Base-by-base conservation (phyloP, 192 early-diverging fungal genomes). In the Podila epicladia region DNA sequence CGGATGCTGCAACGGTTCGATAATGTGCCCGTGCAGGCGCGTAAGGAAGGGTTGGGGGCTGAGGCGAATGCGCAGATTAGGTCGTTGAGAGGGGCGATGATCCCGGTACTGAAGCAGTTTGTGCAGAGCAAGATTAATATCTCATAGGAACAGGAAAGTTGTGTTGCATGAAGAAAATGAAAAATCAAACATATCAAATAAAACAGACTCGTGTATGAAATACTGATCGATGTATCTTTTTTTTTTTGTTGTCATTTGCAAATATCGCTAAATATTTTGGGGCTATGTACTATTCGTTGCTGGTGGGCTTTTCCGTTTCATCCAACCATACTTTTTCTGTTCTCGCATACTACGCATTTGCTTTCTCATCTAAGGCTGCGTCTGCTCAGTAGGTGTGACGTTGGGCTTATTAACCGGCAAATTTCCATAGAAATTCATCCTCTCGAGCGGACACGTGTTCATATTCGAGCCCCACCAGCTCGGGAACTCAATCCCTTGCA, bases 381-480 rank as follows among this genome's bases (percentile, higher is more conserved):
- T 19, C 9, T 35, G 37, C 41, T 5, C 17, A 12, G 24, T 58
- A 61, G 58, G 49, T 17, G 45, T 17, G 28, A 35, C 5, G n/a
- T 65, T 65, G 17, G 63, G 68, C 48, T 69, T 69, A 22, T 62
- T 65, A 2, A 20, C 50, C 9, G 75, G 75, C 1, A 78, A 9
- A 5, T 67, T 55, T 11, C 86, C 86, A 35, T 69, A 57, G 60
- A 67, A 84, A 51, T 84, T 83, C 9, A 75, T 82, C 15, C 65
- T 69, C 13, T 85, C 84, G 9, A 85, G 65, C 9, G 86, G 84
- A 67, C 86, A 87, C 20, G 84, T 71, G 62, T 85, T 75, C 50
- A 87, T 64, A 32, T 69, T 72, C 5, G 85, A 85, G 29, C 87
- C 87, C 87, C 87, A 88, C 87, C 87, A 88, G 2, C 12, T 15